phyloP scores from a whole-genome alignment of 2,329 filamentous ascomycete genomes.

The Curvularia spicifera region DNA sequence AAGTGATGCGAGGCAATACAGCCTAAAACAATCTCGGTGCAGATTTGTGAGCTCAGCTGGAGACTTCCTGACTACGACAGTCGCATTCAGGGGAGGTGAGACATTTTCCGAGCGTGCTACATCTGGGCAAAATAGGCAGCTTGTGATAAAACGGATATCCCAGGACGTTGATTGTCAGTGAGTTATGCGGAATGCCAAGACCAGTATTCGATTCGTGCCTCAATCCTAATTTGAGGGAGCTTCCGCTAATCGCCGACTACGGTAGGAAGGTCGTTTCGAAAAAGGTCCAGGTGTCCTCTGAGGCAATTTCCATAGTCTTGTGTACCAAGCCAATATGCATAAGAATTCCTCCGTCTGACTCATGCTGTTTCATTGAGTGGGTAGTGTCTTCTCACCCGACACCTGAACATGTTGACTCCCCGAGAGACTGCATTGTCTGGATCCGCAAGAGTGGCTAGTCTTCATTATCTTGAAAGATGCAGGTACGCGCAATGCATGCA shows the following conservation, averaged over 20 bases:
- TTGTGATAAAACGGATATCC: neutral
- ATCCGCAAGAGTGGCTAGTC: neutral
- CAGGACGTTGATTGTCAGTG: neutral
- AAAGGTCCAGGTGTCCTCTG: too few species aligned
- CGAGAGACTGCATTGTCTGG: neutral
- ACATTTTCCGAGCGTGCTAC: neutral
- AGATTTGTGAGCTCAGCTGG: neutral
- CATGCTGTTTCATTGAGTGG: neutral
- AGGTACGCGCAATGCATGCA: neutral
- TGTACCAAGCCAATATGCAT: neutral
- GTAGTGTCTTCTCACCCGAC: neutral
- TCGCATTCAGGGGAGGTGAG: neutral
- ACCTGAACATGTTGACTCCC: neutral
- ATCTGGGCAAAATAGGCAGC: neutral
- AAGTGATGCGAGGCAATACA: neutral
- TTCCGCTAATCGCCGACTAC: neutral
- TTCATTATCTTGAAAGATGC: neutral
- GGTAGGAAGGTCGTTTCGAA: neutral
- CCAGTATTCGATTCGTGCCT: neutral
- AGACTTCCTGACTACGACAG: neutral
- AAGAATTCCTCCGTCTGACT: neutral
- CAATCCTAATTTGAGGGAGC: neutral
- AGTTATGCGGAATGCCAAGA: neutral
- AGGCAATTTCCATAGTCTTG: neutral
- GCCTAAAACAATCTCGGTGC: too few species aligned